Evolutionary conservation across 148 eudicot species (phyloP).

Genomic region (Heliamphora exappendiculata): DNA sequence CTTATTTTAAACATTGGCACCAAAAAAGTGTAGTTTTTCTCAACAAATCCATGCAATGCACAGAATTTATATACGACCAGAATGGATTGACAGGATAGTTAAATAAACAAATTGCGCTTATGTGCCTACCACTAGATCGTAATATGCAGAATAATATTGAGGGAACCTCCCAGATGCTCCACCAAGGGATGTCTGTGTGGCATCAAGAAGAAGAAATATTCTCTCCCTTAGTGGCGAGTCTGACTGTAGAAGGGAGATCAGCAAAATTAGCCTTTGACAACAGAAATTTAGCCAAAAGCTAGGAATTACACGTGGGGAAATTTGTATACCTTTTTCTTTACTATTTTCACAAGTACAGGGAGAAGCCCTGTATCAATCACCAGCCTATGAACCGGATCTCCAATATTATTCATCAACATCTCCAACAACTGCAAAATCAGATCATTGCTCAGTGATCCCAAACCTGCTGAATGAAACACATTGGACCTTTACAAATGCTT

Average conservation of each 20-base stretch:
- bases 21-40: background rate
- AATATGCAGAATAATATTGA: constrained; percentile 81
- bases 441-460: background rate
- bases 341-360: constrained; percentile 72
- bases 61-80: background rate
- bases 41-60: background rate
- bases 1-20: background rate
- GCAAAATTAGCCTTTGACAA: constrained; percentile 1
- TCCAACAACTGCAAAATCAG: constrained; percentile 64
- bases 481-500: background rate
- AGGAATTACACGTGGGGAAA: background rate
- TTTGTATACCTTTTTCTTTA: constrained; percentile 76
- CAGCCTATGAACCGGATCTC: constrained; percentile 84
- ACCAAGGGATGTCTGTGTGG: constrained; percentile 91
- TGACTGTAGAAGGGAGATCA: constrained; percentile 43
- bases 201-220: constrained; percentile 94
- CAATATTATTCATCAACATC: constrained; percentile 92
- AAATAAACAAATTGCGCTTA: background rate
- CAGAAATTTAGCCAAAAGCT: background rate
- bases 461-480: constrained; percentile 3
- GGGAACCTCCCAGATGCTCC: constrained; percentile 86
- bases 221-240: constrained; percentile 84
- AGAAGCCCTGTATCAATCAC: constrained; percentile 82
- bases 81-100: background rate
- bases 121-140: constrained; percentile 86